Base-by-base conservation (phyloP, 2,329 filamentous ascomycete genomes). In the Epichloe scottii region DNA sequence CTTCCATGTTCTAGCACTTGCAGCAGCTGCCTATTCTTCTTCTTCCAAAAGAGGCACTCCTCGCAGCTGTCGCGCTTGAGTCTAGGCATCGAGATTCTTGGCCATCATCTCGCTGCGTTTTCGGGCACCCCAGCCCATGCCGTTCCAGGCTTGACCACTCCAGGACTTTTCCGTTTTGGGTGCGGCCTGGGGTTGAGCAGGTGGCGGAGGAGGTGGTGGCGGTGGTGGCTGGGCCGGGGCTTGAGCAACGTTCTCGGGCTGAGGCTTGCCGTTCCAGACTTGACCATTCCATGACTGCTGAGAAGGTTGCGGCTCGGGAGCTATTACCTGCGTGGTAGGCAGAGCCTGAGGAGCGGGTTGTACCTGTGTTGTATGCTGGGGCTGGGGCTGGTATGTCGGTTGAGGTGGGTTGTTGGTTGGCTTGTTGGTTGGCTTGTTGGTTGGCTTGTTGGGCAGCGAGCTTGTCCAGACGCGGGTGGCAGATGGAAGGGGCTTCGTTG, bases 141-240 rank as follows among this genome's bases (percentile, higher is more conserved):
- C 52, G 44, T 51, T 51, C 52, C 52, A 53, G 8, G 21, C 40
- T 17, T 53, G 44, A 19, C 52, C 52, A 14, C 37, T 38, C 52
- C 52, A 53, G 8, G 42, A 46, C 10, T 46, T 19, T 30, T 49
- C 42, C 5, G 34, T 12, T 34, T 19, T 23, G n/a, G 45, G 10
- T n/a, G 45, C 3, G n/a, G 5, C 3, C 10, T 49, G 48, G n/a
- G 37, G 5, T 40, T 40, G 37, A 37, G 26, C 35, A 43, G 43
- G 14, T 8, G 26, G 43, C 0, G 49, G 23, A 3, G 47, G 47
- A 30, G 35, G 23, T 17, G 35, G n/a, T 38, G 39, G 3, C 14
- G 35, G 23, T 17, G 35, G n/a, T 38, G 39, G 3, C 14, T 26
- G 30, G 8, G 39, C 10, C 6, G 12, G 30, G 3, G n/a, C 3